These are phyloP conservation scores for Thymus quinquecostatus DNA, from an alignment of 257 asterid species.

Conservation along the genomic window DNA sequence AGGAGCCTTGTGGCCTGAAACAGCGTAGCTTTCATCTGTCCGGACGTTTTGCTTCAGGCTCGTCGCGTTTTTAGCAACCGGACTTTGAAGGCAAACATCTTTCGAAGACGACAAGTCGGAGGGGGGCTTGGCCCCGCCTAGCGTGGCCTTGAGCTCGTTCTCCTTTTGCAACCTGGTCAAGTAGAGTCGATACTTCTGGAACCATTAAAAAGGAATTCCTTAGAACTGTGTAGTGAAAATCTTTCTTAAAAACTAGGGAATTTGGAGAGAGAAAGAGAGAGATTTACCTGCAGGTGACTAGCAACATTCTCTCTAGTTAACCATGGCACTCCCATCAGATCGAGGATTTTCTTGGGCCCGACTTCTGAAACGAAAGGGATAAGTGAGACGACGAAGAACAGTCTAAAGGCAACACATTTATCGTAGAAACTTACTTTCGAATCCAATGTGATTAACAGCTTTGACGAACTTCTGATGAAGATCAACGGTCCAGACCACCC, in stretches of 20 bases:
- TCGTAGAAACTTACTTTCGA: constrained; percentile 61
- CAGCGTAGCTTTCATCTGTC: constrained; percentile 35
- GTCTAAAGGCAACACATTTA: constrained; percentile 1
- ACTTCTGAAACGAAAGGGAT: constrained; percentile 53
- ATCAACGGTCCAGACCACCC: constrained; percentile 92
- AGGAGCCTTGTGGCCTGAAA: constrained; percentile 36
- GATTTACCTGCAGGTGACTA: constrained; percentile 85
- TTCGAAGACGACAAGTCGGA: constrained; percentile 41
- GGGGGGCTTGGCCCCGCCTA: constrained; percentile 43
- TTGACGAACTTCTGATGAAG: constrained; percentile 94
- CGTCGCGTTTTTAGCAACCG: constrained; percentile 16
- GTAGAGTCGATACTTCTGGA: constrained; percentile 91
- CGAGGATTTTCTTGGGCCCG: constrained; percentile 93
- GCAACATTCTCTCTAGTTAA: constrained; percentile 90
- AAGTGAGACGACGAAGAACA: background rate
- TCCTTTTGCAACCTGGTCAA: constrained; percentile 77
- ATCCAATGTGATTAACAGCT: constrained; percentile 88
- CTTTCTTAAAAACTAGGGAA: too few relatives aligned
- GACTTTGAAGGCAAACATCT: constrained; percentile 44
- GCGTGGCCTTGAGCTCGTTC: constrained; percentile 51
- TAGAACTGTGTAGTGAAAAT: background rate
- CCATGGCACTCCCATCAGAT: constrained; percentile 90
- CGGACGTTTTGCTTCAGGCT: constrained; percentile 32
- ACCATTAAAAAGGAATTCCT: constrained; percentile 32
- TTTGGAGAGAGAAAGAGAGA: background rate